Conservation (phyloP, 306 rosid species). For the Vicia villosa region DNA sequence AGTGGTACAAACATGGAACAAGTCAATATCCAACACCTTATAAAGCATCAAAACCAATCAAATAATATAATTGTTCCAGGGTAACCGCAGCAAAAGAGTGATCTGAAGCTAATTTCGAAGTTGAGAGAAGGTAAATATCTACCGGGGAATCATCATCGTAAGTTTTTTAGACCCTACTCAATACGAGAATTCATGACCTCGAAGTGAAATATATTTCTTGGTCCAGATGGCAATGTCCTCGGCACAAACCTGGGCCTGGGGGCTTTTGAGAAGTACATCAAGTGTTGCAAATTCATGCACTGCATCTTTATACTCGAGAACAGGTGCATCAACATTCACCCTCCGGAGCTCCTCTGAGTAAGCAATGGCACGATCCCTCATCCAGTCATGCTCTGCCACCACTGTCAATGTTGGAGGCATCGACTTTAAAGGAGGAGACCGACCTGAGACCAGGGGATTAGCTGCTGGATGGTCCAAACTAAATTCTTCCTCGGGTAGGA, state of each 20-base stretch:
- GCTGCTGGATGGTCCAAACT: conserved; percentile 92
- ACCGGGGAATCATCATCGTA: conserved; percentile 30
- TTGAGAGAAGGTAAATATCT: conserved; percentile 27
- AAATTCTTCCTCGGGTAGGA: conserved; percentile 85
- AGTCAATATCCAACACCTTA: conserved; percentile 32
- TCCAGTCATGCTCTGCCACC: conserved; percentile 96
- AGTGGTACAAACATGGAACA: conserved; percentile 36
- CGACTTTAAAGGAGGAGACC: conserved; percentile 78
- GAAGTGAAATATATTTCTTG: conserved; percentile 83
- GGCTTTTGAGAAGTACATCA: conserved; percentile 88
- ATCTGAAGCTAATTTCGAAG: conserved; percentile 35
- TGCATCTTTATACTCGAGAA: conserved; percentile 89
- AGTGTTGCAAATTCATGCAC: conserved; percentile 96
- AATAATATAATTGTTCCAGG: conserved; percentile 35
- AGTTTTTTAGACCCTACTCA: conserved; percentile 46
- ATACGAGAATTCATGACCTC: conserved; percentile 97
- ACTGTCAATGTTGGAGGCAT: conserved; percentile 99
- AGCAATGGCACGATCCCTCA: conserved; percentile 98
- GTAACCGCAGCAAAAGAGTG: conserved; percentile 33
- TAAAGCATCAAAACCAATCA: conserved; percentile 45
- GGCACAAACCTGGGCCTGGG: conserved; percentile 90
- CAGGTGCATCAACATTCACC: conserved; percentile 87
- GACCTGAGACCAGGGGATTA: conserved; percentile 72
- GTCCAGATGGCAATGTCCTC: conserved; percentile 98
- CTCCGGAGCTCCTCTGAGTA: conserved; percentile 96